These are phyloP conservation scores for Cladophialophora exuberans DNA, from an alignment of 2,329 filamentous ascomycete genomes.

Conservation along the genomic window DNA sequence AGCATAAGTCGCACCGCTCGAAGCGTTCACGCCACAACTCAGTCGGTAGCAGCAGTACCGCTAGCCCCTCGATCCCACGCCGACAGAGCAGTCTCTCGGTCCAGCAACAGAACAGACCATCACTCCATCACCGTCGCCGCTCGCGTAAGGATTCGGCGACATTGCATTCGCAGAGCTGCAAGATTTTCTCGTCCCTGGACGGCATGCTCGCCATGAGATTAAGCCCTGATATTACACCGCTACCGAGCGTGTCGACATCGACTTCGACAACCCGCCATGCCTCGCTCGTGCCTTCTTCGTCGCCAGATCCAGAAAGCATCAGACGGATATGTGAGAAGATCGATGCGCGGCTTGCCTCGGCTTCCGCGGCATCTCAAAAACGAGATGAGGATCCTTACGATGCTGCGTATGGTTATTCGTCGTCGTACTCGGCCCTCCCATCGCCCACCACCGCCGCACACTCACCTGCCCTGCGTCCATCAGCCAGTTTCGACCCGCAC, in stretches of 20 bases:
- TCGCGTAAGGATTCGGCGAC: conserved; percentile 15
- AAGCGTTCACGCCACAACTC: conserved; percentile 9
- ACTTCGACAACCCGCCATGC: conserved; percentile 17
- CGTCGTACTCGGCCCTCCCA: conserved; percentile 1
- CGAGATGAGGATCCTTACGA: background rate
- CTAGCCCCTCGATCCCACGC: conserved; percentile 11
- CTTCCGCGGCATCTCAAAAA: background rate
- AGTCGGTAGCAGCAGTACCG: no score
- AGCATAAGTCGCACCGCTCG: background rate
- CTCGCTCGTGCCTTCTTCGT: conserved; percentile 15
- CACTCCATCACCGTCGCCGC: no score
- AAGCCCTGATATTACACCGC: conserved; percentile 20
- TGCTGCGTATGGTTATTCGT: background rate
- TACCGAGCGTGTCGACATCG: conserved; percentile 20
- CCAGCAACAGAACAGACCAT: background rate
- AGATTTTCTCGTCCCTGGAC: conserved; percentile 24
- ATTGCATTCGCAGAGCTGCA: conserved; percentile 22
- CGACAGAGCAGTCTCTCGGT: conserved; percentile 18
- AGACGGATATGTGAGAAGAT: conserved; percentile 12
- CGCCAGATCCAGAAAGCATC: background rate
- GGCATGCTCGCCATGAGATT: conserved; percentile 21
- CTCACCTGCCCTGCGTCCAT: background rate
- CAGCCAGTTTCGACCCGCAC: background rate
- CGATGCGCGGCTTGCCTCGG: conserved; percentile 12
- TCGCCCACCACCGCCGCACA: background rate